Evolutionary conservation across 257 asterid species (phyloP).

Genomic region (Solanum dulcamara): DNA sequence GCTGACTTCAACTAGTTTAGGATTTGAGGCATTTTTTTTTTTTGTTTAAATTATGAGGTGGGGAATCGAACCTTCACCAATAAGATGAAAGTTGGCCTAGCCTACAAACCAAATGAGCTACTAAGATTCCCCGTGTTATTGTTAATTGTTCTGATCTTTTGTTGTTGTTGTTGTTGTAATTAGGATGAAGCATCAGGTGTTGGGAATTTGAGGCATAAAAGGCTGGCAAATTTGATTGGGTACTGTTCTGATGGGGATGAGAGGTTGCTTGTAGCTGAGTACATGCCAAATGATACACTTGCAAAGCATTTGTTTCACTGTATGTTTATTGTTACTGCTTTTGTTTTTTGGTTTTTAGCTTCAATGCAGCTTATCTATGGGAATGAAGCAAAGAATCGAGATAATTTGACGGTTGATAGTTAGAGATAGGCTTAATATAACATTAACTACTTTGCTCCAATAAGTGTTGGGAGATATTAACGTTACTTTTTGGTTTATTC

Average conservation of each 20-base stretch:
- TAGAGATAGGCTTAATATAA: neutral
- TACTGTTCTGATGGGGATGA: conserved; percentile 97
- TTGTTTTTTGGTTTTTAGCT: neutral
- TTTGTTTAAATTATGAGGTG: too few relatives aligned
- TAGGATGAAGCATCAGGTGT: conserved; percentile 96
- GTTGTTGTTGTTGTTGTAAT: neutral
- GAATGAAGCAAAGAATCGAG: neutral
- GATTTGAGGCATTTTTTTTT: neutral
- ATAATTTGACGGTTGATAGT: neutral
- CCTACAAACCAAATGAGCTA: neutral
- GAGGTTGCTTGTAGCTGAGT: conserved; percentile 92
- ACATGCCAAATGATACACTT: conserved; percentile 95
- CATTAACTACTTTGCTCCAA: neutral
- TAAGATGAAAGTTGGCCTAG: neutral
- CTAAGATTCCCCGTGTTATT: neutral
- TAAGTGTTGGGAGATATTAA: neutral
- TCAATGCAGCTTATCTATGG: neutral
- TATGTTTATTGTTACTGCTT: conserved; percentile 35
- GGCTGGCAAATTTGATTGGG: conserved; percentile 96
- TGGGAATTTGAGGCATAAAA: conserved; percentile 87
- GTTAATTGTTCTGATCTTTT: neutral
- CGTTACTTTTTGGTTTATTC: neutral
- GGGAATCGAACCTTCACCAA: too few relatives aligned
- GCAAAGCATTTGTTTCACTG: conserved; percentile 95
- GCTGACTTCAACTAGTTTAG: neutral